Evolutionary conservation across 2,329 filamentous ascomycete genomes (phyloP), one percentile per base, ranked within the genome.

Genomic region (Penicillium corylophilum): DNA sequence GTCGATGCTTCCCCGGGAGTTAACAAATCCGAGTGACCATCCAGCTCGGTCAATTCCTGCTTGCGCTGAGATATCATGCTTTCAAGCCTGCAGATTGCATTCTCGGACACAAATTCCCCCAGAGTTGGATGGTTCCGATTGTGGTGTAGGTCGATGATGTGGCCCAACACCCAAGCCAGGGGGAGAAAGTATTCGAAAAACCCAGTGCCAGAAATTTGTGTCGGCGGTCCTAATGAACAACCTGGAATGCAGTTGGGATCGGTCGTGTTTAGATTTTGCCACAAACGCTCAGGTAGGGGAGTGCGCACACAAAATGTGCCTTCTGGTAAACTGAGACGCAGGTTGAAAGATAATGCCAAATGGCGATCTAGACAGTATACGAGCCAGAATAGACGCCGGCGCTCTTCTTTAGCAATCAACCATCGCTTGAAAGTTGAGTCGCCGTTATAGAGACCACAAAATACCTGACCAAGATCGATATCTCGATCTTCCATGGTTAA

Each of bases 141-240:
- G 47, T 76, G 74, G 53, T 79, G 77, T 4, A 78, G 62, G 40
- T 79, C 74, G 36, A 79, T 75, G 7, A 80, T 76, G 46, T 80
- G 75, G 0, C 78, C 78, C 0, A 79, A 69, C 6, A 79, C 76
- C 1, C 71, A 69, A 73, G 79, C 79, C 1, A 80, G 64, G 0
- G 77, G 78, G 4, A 80, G 63, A 46, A 80, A 80, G 52, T 74
- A 80, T 53, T 79, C 77, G 41, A 80, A 79, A 33, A 79, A 75
- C 1, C 74, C 73, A 4, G 70, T 70, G 1, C 77, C 77, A 0
- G 73, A 71, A 29, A 70, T 54, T 16, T 57, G 56, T 6, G 55
- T 62, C 4, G 57, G 70, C 1, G 77, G 74, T 0, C 77, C 77
- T 3, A 73, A 54, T 0, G 62, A 53, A 8, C 71, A 65, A 0